Conservation (phyloP, 306 rosid genomes). For the Lagenaria siceraria region DNA sequence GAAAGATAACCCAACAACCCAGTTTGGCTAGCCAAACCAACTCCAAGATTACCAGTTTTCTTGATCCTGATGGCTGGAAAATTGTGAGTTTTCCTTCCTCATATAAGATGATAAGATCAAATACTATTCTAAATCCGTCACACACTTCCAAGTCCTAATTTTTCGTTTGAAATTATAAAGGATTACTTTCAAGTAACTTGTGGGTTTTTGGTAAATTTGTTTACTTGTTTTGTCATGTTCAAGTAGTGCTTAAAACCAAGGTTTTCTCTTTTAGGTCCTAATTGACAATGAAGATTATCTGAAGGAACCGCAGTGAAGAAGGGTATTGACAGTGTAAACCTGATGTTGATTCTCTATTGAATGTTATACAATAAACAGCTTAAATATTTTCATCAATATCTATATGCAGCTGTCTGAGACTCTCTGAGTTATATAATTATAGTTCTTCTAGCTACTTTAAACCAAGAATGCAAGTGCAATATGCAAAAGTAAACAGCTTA, state of each 20-base stretch:
- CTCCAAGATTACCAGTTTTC: conserved; percentile 78
- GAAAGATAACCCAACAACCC: conserved; percentile 77
- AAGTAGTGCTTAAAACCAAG: not conserved
- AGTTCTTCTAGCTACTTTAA: not conserved
- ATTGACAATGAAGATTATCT: conserved; percentile 78
- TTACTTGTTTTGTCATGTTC: not conserved
- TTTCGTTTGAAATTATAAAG: too few relatives aligned
- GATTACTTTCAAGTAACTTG: not conserved
- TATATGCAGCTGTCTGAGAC: not conserved
- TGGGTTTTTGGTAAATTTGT: not conserved
- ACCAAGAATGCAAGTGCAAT: not conserved
- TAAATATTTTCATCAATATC: not conserved
- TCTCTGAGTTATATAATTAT: not conserved
- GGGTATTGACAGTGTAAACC: not conserved
- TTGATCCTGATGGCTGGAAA: conserved; percentile 98
- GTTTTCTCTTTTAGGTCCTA: conserved; percentile 41
- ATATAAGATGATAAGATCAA: not conserved
- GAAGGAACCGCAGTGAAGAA: conserved; percentile 49
- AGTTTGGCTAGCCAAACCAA: conserved; percentile 69
- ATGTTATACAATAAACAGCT: not conserved
- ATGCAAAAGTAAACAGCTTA: not conserved
- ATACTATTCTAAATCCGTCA: not conserved
- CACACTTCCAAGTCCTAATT: too few relatives aligned
- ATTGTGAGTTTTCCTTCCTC: conserved; percentile 42
- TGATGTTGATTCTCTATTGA: not conserved